Conservation (phyloP, 345 rosid species). For the rapeseed (Brassica napus) region Da-Ae NC_063439.1:7893501-7894000, state of each 20-base stretch:
- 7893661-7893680: not conserved
- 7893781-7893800: slow-evolving; percentile 74
- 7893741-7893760: slow-evolving; percentile 10
- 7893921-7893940: slow-evolving; percentile 76
- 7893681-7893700: not conserved
- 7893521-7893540: not conserved
- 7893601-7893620: not conserved
- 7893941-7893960: slow-evolving; percentile 84
- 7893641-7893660: not conserved
- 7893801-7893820: slow-evolving; percentile 81
- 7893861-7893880: slow-evolving; percentile 1
- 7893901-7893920: slow-evolving; percentile 51
- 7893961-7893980: slow-evolving; percentile 49
- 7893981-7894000: slow-evolving; percentile 40
- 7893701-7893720: not conserved
- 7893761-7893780: not conserved
- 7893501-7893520: not conserved
- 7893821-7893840: slow-evolving; percentile 79
- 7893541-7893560: not conserved
- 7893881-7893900: not conserved
- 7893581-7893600: not conserved
- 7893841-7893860: slow-evolving; percentile 44
- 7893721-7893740: not conserved
- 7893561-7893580: slow-evolving; percentile 58
- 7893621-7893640: not conserved